A percentile compares a stretch with the other conserved stretches of the same genome.
These are phyloP conservation scores for Ambrosia trifida DNA, from an alignment of 129 eudicot species.

Conservation along the genomic window DNA sequence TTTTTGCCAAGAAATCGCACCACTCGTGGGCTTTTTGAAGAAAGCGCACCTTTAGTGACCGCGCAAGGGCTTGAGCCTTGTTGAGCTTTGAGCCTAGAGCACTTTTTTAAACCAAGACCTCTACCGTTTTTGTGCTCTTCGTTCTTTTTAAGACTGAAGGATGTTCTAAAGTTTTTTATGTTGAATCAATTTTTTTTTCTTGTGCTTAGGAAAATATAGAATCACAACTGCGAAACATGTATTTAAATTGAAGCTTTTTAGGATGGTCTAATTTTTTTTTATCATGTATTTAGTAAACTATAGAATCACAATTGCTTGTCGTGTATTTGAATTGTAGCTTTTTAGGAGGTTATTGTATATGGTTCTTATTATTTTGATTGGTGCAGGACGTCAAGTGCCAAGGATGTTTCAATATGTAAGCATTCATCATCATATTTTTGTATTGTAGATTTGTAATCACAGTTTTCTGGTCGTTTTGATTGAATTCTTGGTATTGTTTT, in stretches of 20 bases:
- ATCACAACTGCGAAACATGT: not conserved
- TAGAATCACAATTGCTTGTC: not conserved
- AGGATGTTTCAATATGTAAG: slow-evolving; percentile 64
- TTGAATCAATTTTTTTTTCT: not conserved
- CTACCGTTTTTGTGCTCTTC: too few species aligned
- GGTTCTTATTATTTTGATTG: not conserved
- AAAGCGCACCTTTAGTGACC: too few species aligned
- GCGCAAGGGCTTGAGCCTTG: too few species aligned
- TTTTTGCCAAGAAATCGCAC: too few species aligned
- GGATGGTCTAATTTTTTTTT: not conserved
- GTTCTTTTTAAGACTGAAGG: too few species aligned
- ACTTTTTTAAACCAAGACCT: too few species aligned
- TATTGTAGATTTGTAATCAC: not conserved
- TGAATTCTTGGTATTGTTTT: not conserved
- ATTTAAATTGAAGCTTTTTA: too few species aligned
- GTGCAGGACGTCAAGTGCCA: slow-evolving; percentile 62
- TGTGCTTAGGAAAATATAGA: not conserved
- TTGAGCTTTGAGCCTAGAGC: too few species aligned
- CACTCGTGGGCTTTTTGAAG: too few species aligned
- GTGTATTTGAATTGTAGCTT: not conserved
- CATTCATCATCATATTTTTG: not conserved
- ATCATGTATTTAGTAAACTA: not conserved
- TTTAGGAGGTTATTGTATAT: not conserved
- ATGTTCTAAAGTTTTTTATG: too few species aligned
- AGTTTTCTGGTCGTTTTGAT: not conserved